Evolutionary conservation across 768 basidiomycete species (phyloP).

Genomic region (Ephemerocybe angulata): DNA sequence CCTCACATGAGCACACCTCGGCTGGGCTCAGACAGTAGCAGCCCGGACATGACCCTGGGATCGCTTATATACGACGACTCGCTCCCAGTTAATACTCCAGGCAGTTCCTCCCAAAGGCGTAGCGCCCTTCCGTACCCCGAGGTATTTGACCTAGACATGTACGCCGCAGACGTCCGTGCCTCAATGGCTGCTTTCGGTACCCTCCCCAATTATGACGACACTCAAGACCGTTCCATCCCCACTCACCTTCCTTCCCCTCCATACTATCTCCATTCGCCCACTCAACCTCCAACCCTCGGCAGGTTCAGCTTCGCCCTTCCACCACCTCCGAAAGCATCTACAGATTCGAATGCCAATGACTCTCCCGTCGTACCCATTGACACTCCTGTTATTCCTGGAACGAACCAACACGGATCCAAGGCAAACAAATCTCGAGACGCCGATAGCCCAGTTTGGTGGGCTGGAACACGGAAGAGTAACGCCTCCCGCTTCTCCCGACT

Average conservation of each 20-base stretch:
- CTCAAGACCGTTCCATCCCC: not conserved
- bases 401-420: too few relatives aligned
- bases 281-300: slow-evolving; percentile 1
- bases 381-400: too few relatives aligned
- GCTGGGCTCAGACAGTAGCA: too few relatives aligned
- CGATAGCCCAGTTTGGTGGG: too few relatives aligned
- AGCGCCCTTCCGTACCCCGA: slow-evolving; percentile 19
- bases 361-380: too few relatives aligned
- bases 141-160: slow-evolving; percentile 25
- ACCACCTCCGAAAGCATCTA: too few relatives aligned
- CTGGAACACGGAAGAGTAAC: too few relatives aligned
- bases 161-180: slow-evolving; percentile 13
- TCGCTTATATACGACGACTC: not conserved
- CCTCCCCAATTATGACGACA: not conserved
- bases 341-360: too few relatives aligned
- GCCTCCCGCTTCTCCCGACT: too few relatives aligned
- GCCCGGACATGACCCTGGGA: too few relatives aligned
- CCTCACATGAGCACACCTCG: too few relatives aligned
- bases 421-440: too few relatives aligned
- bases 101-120: not conserved
- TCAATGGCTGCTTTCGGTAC: slow-evolving; percentile 1
- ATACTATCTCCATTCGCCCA: not conserved
- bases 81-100: not conserved
- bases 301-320: slow-evolving; percentile 9
- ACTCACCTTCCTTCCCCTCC: not conserved